Conservation (phyloP, 2,329 filamentous ascomycete genomes). For the Monilinia polystroma region DNA sequence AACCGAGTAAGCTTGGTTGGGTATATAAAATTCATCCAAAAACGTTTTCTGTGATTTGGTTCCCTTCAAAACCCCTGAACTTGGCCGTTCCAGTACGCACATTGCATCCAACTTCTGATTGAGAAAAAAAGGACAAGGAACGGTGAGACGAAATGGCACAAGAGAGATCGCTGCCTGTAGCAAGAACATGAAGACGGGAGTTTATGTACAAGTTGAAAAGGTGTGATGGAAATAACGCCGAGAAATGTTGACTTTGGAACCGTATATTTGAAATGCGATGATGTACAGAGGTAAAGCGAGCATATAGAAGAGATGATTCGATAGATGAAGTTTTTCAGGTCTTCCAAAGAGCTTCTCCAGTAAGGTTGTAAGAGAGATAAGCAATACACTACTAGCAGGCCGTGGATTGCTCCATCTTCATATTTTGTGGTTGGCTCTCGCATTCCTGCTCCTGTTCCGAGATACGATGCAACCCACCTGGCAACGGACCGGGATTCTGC, state of each 20-base stretch:
- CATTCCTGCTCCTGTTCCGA: constrained; percentile 38
- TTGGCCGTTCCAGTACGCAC: not conserved
- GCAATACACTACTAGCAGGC: constrained; percentile 28
- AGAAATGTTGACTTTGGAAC: constrained; percentile 10
- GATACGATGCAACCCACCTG: constrained; percentile 44
- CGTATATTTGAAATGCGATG: constrained; percentile 15
- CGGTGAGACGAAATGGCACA: not conserved
- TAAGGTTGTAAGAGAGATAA: not conserved
- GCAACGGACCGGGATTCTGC: constrained; percentile 36
- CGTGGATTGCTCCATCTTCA: constrained; percentile 40
- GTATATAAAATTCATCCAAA: constrained; percentile 21
- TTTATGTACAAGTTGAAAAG: constrained; percentile 15
- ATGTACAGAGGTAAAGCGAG: constrained; percentile 25
- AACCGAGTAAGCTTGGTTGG: constrained; percentile 7
- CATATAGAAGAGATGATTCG: not conserved
- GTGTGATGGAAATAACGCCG: constrained; percentile 14
- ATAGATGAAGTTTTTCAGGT: no score
- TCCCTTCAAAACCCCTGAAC: not conserved
- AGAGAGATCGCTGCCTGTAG: not conserved
- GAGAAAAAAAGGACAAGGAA: not conserved
- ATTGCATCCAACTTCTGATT: not conserved
- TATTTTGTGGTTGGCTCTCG: constrained; percentile 30
- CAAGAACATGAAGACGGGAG: not conserved
- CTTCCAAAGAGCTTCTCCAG: no score
- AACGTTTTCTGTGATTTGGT: constrained; percentile 2